Base-by-base conservation (phyloP, 495 filamentous ascomycete species). In the Oidiodendron maius region DNA sequence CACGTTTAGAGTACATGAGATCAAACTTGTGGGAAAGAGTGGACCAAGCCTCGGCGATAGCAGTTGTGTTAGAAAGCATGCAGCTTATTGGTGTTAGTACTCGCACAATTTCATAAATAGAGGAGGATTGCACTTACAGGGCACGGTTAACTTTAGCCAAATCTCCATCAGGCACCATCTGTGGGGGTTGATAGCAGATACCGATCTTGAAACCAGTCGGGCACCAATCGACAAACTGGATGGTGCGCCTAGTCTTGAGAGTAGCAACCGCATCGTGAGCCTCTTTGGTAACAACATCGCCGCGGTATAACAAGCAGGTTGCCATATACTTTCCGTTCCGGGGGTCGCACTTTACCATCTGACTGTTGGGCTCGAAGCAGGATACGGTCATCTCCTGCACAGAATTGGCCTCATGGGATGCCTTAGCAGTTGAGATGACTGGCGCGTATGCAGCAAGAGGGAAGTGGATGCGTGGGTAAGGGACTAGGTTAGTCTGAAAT, bases 271-370 rank as follows among this genome's bases (percentile, higher is more conserved):
- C 94, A 48, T 68, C 76, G 71, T 95, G 87, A 59, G 87, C 87
- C 59, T 98, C 94, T 68, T 93, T 94, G 66, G 93, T 89, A 36
- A 97, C 88, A 57, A 97, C 93, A 64, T 97, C 93, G 66, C 93
- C 93, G 66, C 93, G 93, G 81, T 98, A 98, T 62, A 98, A 78
- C 66, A 98, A 70, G 69, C 90, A 96, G 52, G 91, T 95, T 51
- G 93, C 93, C 93, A 98, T 98, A 80, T 97, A 98, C 80, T 97
- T 97, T 67, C 93, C 93, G 67, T 95, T 91, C 64, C 89, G 88
- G 54, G 93, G 94, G 66, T 98, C 91, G 70, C 93, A 98, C 79
- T 95, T 96, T 63, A 98, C 93, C 93, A 97, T 97, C 82, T 97
- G 93, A 64, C 79, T 77, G 63, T 89, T 81, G 54, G 87, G 78